Base-by-base conservation (phyloP, 2,329 filamentous ascomycete genomes). In the Fusarium tricinctum region DNA sequence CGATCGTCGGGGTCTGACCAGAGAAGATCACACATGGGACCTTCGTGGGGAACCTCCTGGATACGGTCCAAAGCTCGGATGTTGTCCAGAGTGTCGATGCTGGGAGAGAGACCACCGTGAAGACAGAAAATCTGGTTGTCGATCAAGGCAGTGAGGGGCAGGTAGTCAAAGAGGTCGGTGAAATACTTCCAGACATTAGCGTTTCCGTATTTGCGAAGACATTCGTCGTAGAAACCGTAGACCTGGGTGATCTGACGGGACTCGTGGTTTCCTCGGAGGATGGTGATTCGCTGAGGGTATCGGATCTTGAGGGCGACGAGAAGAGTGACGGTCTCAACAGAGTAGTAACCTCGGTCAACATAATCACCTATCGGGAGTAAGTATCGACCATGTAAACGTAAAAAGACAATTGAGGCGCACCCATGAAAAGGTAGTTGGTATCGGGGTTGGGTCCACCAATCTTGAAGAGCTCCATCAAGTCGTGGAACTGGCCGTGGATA, bases 151-250 rank as follows among this genome's bases (percentile, higher is more conserved):
- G 95, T 97, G 73, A 99, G 89, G 71, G 96, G 95, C 39, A 99
- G 92, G 84, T 96, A 99, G 83, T 99, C 96, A 83, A 99, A 99
- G 55, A 99, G 91, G 81, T 99, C 95, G 78, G 94, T 97, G 80
- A 97, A 99, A 79, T 93, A 97, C 85, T 97, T 97, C 96, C 96
- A 99, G 69, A 99, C 96, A 74, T 97, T 98, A 67, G 96, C 95
- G 78, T 97, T 98, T 80, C 96, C 96, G 79, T 99, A 99, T 84
- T 99, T 99, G 79, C 94, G 92, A 75, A 98, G 89, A 80, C 96
- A 99, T 81, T 99, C 96, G 80, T 98, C 96, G 84, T 99, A 99
- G 84, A 99, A 99, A 67, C 96, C 96, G 80, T 99, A 99, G 62
- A 99, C 96, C 81, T 98, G 95, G 45, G 96, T 99, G 80, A 99